These are phyloP conservation scores for Klebsormidium nitens DNA, from an alignment of 139 green algal genomes.

Conservation along the genomic window DNA sequence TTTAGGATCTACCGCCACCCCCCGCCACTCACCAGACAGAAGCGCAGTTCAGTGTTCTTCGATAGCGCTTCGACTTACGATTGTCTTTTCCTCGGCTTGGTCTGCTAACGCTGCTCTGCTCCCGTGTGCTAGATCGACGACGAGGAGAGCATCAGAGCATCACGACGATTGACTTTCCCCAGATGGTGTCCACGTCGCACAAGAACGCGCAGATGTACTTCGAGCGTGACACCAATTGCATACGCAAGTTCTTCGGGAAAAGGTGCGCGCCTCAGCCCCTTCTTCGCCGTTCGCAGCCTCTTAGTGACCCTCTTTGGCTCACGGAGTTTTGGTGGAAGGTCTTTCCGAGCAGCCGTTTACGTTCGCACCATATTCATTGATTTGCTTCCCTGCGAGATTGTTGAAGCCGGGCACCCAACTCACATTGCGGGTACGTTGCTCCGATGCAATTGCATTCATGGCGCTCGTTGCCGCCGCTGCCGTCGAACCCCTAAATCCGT, in stretches of 20 bases:
- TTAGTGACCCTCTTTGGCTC: not conserved
- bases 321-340: not conserved
- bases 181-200: conserved; percentile 94
- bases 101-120: too few relatives aligned
- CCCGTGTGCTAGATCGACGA: conserved; percentile 46
- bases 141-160: conserved; percentile 66
- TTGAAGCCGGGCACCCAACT: not conserved
- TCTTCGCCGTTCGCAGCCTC: not conserved
- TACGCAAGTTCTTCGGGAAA: conserved; percentile 74
- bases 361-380: not conserved
- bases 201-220: conserved; percentile 88
- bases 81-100: too few relatives aligned
- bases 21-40: too few relatives aligned
- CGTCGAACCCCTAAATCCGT: too few relatives aligned
- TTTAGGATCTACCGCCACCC: too few relatives aligned
- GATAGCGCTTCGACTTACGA: too few relatives aligned
- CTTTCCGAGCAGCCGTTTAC: not conserved
- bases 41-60: too few relatives aligned
- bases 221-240: conserved; percentile 84
- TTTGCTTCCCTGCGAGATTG: not conserved
- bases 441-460: too few relatives aligned
- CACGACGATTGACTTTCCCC: conserved; percentile 93
- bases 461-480: too few relatives aligned
- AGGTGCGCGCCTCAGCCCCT: conserved; percentile 33
- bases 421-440: too few relatives aligned